A percentile compares a stretch with the other conserved stretches of the same genome.
Evolutionary conservation across 2,329 filamentous ascomycete species (phyloP).

Genomic region (Capronia epimyces): DNA sequence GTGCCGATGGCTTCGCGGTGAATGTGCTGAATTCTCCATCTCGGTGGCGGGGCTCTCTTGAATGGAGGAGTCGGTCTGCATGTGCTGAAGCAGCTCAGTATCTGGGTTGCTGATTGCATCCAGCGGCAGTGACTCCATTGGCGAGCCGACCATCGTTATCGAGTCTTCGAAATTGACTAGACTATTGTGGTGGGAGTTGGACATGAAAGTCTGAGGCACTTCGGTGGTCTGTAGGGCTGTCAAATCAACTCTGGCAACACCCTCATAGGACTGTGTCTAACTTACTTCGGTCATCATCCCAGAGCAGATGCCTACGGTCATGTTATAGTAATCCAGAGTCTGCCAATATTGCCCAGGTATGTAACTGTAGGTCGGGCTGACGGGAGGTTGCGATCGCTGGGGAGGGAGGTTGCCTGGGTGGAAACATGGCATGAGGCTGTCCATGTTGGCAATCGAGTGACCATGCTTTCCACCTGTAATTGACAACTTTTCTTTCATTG

Average conservation of each 20-base stretch:
- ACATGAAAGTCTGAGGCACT: background rate
- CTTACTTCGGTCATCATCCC: conserved; percentile 10
- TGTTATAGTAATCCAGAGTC: conserved; percentile 14
- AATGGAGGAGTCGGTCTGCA: background rate
- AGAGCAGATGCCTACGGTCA: conserved; percentile 11
- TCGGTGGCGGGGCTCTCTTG: conserved; percentile 7
- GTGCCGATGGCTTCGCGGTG: conserved; percentile 3
- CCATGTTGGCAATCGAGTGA: conserved; percentile 1
- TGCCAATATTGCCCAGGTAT: conserved; percentile 15
- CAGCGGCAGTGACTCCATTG: conserved; percentile 2
- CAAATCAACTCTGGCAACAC: background rate
- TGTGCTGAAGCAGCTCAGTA: background rate
- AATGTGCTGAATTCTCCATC: conserved; percentile 5
- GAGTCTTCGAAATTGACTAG: background rate
- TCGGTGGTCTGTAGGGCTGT: conserved; percentile 4
- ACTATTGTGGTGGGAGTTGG: conserved; percentile 1
- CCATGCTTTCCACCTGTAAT: background rate
- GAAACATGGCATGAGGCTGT: conserved; percentile 12
- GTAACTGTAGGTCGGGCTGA: conserved; percentile 9
- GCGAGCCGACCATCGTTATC: conserved; percentile 1
- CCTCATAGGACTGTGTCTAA: background rate
- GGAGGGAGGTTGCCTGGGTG: conserved; percentile 6
- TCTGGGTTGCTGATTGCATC: conserved; percentile 6
- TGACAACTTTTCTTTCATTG: conserved; percentile 6
- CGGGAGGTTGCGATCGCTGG: background rate